phyloP scores from a whole-genome alignment of 2,329 filamentous ascomycete species.

The Fusarium phyllophilum region DNA sequence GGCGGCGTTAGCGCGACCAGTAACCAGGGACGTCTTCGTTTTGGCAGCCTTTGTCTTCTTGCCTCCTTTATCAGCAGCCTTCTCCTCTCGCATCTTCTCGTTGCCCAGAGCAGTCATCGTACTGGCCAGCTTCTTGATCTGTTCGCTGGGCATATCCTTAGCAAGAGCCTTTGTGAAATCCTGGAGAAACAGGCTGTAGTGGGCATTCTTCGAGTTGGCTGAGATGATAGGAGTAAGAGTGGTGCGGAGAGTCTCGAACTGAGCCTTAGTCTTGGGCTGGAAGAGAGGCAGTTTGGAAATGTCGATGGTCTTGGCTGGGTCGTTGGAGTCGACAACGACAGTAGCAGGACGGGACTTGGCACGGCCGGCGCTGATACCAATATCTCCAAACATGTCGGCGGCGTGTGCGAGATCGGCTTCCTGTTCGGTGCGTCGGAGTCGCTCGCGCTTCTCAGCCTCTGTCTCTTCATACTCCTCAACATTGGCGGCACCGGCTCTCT shows the following conservation, averaged over 20 bases:
- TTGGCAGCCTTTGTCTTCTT: conserved; percentile 99
- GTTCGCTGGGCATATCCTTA: conserved; percentile 87
- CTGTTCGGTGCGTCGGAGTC: conserved; percentile 82
- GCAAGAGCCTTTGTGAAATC: conserved; percentile 89
- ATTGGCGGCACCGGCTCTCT: conserved; percentile 62
- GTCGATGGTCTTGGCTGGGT: conserved; percentile 84
- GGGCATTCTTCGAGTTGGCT: conserved; percentile 83
- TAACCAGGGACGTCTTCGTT: conserved; percentile 87
- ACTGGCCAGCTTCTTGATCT: conserved; percentile 96
- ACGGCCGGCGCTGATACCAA: conserved; percentile 73
- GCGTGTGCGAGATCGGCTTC: conserved; percentile 90
- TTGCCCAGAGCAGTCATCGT: conserved; percentile 89
- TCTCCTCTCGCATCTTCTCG: conserved; percentile 99
- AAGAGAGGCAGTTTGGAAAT: conserved; percentile 84
- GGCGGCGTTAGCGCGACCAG: conserved; percentile 67
- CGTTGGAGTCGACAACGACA: conserved; percentile 75
- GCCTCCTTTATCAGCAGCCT: conserved; percentile 88
- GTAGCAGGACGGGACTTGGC: conserved; percentile 72
- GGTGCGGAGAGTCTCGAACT: conserved; percentile 83
- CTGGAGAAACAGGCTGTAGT: conserved; percentile 89
- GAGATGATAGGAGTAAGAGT: conserved; percentile 82
- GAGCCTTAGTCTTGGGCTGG: conserved; percentile 85
- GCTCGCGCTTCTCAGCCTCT: conserved; percentile 76
- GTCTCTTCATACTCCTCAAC: conserved; percentile 77
- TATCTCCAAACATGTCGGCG: conserved; percentile 85